These are phyloP conservation scores for Myriosclerotinia curreyana DNA, from an alignment of 2,329 filamentous ascomycete genomes.

Conservation along the genomic window DNA sequence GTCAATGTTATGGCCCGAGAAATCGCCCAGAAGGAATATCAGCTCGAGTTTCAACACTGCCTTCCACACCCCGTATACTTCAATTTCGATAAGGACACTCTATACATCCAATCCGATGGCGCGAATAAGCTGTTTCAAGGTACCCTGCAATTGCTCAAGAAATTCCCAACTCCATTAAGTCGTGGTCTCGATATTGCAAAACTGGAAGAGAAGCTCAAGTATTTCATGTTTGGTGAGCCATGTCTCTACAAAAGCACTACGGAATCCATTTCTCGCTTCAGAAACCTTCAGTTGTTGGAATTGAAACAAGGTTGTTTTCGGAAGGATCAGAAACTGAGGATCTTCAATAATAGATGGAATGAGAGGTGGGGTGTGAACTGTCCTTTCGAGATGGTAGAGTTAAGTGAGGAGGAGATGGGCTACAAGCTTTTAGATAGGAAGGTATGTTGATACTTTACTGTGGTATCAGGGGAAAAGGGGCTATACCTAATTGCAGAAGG, in stretches of 20 bases:
- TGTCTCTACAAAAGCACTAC: constrained; percentile 13
- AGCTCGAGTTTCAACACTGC: constrained; percentile 5
- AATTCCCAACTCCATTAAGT: background rate
- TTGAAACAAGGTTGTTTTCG: constrained; percentile 10
- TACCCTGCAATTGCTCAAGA: background rate
- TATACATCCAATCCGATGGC: constrained; percentile 13
- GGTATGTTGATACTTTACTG: background rate
- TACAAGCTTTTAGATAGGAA: constrained; percentile 1
- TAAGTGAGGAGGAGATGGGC: constrained; percentile 7
- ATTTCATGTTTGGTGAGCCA: constrained; percentile 10
- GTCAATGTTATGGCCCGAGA: background rate
- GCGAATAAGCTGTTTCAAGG: background rate
- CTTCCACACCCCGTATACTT: constrained; percentile 9
- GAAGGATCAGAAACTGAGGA: constrained; percentile 6
- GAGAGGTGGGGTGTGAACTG: background rate
- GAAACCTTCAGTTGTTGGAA: constrained; percentile 1
- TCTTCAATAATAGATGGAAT: constrained; percentile 7
- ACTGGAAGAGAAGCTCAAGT: constrained; percentile 13
- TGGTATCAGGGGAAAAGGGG: background rate
- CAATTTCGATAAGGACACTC: constrained; percentile 4
- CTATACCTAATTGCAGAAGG: background rate
- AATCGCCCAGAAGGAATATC: background rate
- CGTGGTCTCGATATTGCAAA: constrained; percentile 8
- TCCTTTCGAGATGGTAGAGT: background rate
- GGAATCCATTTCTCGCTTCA: constrained; percentile 3